Evolutionary conservation across 2,329 filamentous ascomycete genomes (phyloP).

Genomic region (Talaromyces sp.): DNA sequence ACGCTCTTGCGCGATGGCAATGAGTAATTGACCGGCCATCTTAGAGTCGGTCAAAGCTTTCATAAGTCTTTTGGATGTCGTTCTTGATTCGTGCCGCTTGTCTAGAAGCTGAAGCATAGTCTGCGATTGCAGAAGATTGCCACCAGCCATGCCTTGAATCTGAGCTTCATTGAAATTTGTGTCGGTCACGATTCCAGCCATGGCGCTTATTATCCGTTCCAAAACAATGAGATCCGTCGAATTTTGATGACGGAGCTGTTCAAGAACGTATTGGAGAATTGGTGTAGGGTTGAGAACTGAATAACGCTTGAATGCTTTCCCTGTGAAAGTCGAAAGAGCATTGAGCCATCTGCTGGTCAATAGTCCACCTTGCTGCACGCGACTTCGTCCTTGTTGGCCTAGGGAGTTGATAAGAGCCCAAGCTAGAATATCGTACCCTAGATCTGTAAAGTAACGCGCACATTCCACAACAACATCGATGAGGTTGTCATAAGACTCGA

Average conservation of each 20-base stretch:
- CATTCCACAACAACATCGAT: constrained; percentile 95
- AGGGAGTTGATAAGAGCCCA: constrained; percentile 82
- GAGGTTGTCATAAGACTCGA: constrained; percentile 91
- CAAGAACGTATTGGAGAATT: constrained; percentile 82
- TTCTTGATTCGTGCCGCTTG: constrained; percentile 70
- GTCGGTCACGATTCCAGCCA: constrained; percentile 89
- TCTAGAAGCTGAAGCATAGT: constrained; percentile 79
- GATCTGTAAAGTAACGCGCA: constrained; percentile 84
- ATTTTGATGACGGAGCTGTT: constrained; percentile 77
- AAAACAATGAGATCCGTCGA: constrained; percentile 88
- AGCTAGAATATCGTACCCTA: constrained; percentile 88
- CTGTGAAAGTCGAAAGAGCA: constrained; percentile 84
- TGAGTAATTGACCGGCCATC: constrained; percentile 76
- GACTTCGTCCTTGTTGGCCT: constrained; percentile 54
- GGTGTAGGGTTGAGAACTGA: constrained; percentile 77
- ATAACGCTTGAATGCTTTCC: constrained; percentile 84
- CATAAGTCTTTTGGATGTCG: constrained; percentile 75
- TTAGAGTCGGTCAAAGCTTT: constrained; percentile 72
- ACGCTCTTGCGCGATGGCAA: constrained; percentile 85
- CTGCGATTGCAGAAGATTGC: constrained; percentile 72
- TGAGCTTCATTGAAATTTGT: constrained; percentile 85
- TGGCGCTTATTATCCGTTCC: constrained; percentile 82
- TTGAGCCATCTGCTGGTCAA: constrained; percentile 90
- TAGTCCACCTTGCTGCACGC: constrained; percentile 62
- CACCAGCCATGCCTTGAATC: constrained; percentile 82